Base-by-base conservation (phyloP, 2,329 filamentous ascomycete genomes). In the Fusarium chuoi region DNA sequence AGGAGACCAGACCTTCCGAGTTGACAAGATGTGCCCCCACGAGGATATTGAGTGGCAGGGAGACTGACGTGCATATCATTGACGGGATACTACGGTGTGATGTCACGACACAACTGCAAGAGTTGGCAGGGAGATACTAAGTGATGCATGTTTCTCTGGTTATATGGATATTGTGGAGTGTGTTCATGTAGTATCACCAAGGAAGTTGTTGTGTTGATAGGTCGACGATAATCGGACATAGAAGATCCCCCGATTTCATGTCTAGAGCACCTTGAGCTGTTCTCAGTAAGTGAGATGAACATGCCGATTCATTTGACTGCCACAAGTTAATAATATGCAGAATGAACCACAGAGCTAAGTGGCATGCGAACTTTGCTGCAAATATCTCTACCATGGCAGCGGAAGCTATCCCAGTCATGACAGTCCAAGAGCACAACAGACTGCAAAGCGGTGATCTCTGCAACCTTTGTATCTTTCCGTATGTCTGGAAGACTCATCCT, bases 71-170 rank as follows among this genome's bases (percentile, higher is more conserved):
- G 28, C 91, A 95, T 77, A 92, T 94, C 4, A 87, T 90, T 57
- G 92, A 95, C 71, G 88, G 97, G 55, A 70, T 91, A 91, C 81
- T 97, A 96, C 78, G 91, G 97, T 14, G 94, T 97, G 82, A 94
- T 96, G 91, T 59, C 94, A 97, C 81, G 94, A 93, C 20, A 97
- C 94, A 6, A 94, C 30, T 26, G 30, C n/a, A 51, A 94, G 38
- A 97, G 94, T 1, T 93, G 96, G 81, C 94, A 93, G 38, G 94
- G 93, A 69, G 94, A 97, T 78, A 91, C 90, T 13, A 92, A 8
- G 22, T 41, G 81, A 95, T 96, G 92, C 86, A 90, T 92, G 1
- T 92, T 97, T 55, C 90, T 91, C 6, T 82, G 85, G 55, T 83
- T 12, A 89, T 86, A 42, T 62, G 39, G 71, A 86, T 87, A 1